Conservation (phyloP, 371 early-diverging fungal genomes). For the Syncephalis plumigaleata region DNA sequence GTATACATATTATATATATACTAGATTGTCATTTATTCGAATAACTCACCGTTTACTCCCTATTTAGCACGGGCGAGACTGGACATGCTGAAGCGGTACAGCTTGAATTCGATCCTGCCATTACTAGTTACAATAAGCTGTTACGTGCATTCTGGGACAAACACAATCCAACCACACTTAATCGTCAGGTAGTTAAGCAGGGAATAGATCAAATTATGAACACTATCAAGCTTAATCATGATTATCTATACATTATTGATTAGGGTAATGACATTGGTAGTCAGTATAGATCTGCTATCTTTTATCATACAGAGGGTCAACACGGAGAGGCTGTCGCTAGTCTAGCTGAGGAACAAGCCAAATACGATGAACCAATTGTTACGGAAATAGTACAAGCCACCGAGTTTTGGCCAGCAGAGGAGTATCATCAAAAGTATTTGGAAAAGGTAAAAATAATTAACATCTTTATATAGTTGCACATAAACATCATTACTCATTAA, state of each 20-base stretch:
- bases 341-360: constrained; percentile 36
- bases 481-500: no score
- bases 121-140: constrained; percentile 43
- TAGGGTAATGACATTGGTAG: constrained; percentile 54
- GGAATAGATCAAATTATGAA: no score
- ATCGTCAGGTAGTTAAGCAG: constrained; percentile 13
- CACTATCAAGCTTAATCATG: no score
- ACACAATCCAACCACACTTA: constrained; percentile 45
- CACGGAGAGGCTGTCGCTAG: constrained; percentile 48
- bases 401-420: constrained; percentile 75
- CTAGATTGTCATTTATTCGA: constrained; percentile 5
- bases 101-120: constrained; percentile 50
- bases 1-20: background rate
- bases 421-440: constrained; percentile 75
- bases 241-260: no score
- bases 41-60: constrained; percentile 36
- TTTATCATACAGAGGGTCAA: constrained; percentile 58
- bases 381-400: constrained; percentile 55
- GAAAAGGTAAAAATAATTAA: background rate
- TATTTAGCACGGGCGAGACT: constrained; percentile 32
- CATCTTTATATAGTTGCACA: no score
- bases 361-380: constrained; percentile 36
- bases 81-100: constrained; percentile 76
- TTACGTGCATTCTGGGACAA: constrained; percentile 73
- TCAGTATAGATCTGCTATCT: constrained; percentile 81